Conservation (phyloP, 2,329 filamentous ascomycete genomes). For the Colletotrichum sp. region DNA sequence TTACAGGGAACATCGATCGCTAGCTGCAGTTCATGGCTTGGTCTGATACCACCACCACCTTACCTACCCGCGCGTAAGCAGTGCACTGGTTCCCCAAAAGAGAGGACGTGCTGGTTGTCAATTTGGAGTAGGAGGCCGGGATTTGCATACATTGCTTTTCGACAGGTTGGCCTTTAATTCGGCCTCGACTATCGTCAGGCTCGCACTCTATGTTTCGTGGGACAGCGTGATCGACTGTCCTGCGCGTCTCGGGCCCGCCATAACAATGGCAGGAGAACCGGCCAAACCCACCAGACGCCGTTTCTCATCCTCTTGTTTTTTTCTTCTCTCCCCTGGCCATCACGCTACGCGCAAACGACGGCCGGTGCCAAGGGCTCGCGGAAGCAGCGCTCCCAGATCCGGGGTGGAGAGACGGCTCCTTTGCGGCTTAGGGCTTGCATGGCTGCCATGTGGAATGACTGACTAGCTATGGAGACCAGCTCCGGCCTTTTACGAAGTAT, state of each 20-base stretch:
- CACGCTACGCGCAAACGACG: conserved; percentile 5
- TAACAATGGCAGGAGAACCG: background rate
- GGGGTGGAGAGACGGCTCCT: conserved; percentile 9
- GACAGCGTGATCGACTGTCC: background rate
- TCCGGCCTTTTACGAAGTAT: background rate
- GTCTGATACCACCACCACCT: background rate
- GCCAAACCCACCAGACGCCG: background rate
- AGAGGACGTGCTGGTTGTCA: background rate
- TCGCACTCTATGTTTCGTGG: background rate
- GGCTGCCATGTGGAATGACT: conserved; percentile 23
- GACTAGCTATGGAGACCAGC: background rate
- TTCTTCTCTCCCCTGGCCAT: background rate
- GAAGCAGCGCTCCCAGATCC: conserved; percentile 18
- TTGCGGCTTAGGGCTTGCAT: conserved; percentile 15
- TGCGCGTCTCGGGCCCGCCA: background rate
- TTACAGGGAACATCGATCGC: background rate
- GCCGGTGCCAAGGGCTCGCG: conserved; percentile 13
- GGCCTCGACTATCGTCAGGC: background rate
- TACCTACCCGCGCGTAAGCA: background rate
- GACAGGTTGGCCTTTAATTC: background rate
- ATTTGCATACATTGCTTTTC: background rate
- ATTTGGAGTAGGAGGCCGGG: background rate
- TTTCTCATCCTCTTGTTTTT: background rate
- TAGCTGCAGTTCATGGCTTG: background rate
- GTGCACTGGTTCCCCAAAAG: background rate